Evolutionary conservation across 352 stramenopile species (phyloP).

Genomic region (Globisporangium spiculum): DNA sequence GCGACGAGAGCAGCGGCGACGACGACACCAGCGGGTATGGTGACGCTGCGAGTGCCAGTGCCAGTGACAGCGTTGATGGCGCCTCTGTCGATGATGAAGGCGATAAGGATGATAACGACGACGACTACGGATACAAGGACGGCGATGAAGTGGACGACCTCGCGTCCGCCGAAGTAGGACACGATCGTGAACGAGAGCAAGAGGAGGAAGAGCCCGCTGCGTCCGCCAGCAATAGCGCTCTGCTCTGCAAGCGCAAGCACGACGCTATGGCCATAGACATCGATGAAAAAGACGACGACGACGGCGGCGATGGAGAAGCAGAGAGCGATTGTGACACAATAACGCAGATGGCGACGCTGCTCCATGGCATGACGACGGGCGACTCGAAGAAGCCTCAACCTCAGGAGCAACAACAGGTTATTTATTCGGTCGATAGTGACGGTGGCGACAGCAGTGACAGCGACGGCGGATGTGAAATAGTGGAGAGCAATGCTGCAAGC

Average conservation of each 20-base stretch:
- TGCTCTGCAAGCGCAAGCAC: neutral
- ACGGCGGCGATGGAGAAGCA: neutral
- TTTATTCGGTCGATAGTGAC: conserved; percentile 39
- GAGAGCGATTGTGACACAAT: neutral
- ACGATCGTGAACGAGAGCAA: neutral
- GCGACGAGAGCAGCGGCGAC: conserved; percentile 31
- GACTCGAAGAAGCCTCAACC: conserved; percentile 6
- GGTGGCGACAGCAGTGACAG: conserved; percentile 20
- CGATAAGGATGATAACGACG: conserved; percentile 16
- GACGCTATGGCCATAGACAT: neutral
- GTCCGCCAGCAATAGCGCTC: neutral
- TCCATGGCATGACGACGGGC: neutral
- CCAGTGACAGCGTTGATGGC: neutral
- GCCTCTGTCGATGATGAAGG: neutral
- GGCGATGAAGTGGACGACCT: neutral
- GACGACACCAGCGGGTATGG: conserved; percentile 11
- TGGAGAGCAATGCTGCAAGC: neutral
- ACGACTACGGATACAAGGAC: conserved; percentile 15
- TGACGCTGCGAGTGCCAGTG: neutral
- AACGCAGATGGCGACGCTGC: neutral
- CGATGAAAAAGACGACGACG: neutral
- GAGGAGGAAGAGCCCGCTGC: neutral
- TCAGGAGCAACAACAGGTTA: conserved; percentile 9
- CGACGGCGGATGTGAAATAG: conserved; percentile 7
- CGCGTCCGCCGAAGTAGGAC: neutral